Conservation (phyloP, 768 basidiomycete species). For the Punctularia strigosozonata region DNA sequence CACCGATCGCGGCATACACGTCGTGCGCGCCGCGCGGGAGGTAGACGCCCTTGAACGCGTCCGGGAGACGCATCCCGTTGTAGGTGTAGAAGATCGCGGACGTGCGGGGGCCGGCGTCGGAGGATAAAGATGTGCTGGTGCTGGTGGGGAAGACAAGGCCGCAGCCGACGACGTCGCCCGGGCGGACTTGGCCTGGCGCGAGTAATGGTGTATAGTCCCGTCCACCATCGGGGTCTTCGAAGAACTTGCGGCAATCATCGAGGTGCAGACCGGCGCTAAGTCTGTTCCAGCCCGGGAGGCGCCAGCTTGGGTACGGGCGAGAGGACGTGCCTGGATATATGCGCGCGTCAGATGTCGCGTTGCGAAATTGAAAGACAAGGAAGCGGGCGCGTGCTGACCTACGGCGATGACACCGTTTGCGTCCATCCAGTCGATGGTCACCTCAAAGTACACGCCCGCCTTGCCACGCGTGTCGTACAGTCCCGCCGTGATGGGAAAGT, state of each 20-base stretch:
- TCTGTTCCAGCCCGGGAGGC: conserved; percentile 64
- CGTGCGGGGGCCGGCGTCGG: too few species aligned
- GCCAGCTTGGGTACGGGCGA: conserved; percentile 51
- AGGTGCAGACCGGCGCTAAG: conserved; percentile 54
- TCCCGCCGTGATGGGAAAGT: conserved; percentile 48
- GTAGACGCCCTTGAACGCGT: conserved; percentile 50
- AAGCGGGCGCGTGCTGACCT: conserved; percentile 24
- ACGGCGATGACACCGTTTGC: conserved; percentile 51
- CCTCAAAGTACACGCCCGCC: conserved; percentile 52
- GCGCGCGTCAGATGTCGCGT: not conserved
- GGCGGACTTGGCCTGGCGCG: conserved; percentile 14
- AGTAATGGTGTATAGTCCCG: conserved; percentile 34
- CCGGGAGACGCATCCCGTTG: conserved; percentile 42
- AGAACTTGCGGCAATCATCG: conserved; percentile 66
- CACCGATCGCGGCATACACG: conserved; percentile 54
- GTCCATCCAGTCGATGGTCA: conserved; percentile 43
- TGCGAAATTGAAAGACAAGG: conserved; percentile 1
- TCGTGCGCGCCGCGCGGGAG: conserved; percentile 38
- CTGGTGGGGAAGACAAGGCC: conserved; percentile 51
- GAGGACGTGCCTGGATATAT: conserved; percentile 44
- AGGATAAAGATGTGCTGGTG: too few species aligned
- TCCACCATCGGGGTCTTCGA: conserved; percentile 55
- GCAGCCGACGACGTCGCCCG: conserved; percentile 48
- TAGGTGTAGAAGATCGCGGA: conserved; percentile 53
- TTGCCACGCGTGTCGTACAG: conserved; percentile 45